These are phyloP conservation scores for Globisporangium iwayamae DNA, from an alignment of 352 stramenopile species.

Conservation along the genomic window DNA sequence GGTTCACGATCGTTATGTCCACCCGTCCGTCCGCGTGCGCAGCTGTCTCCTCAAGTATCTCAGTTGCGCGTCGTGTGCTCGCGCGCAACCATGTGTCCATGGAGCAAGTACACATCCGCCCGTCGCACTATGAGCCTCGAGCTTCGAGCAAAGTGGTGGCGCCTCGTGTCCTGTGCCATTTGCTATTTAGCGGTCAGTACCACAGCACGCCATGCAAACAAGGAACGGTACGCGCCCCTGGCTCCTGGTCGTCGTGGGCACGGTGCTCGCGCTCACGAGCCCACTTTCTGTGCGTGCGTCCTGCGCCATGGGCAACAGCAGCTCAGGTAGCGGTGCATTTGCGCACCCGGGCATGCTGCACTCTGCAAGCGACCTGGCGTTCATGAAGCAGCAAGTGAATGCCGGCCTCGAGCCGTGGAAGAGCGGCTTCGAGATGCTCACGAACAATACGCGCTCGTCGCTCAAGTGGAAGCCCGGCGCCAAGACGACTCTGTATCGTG, in stretches of 20 bases:
- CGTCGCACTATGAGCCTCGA: too few relatives aligned
- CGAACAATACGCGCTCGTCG: slow-evolving; percentile 17
- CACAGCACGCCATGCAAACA: neutral
- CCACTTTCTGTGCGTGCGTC: neutral
- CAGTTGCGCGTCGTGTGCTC: too few relatives aligned
- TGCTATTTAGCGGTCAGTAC: neutral
- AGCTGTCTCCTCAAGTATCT: too few relatives aligned
- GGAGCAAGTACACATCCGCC: too few relatives aligned
- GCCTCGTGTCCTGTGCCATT: neutral
- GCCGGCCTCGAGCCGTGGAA: slow-evolving; percentile 18
- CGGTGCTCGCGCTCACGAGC: slow-evolving; percentile 1
- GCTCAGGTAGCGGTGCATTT: slow-evolving; percentile 4
- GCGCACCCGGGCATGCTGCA: slow-evolving; percentile 19
- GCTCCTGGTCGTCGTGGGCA: neutral
- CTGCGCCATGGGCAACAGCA: slow-evolving; percentile 9
- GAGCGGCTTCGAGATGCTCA: slow-evolving; percentile 17
- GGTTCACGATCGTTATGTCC: too few relatives aligned
- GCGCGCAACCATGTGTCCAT: too few relatives aligned
- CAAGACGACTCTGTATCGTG: slow-evolving; percentile 13
- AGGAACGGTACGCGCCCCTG: neutral
- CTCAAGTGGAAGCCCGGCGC: slow-evolving; percentile 10
- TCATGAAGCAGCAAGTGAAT: slow-evolving; percentile 16
- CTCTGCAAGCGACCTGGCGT: slow-evolving; percentile 15
- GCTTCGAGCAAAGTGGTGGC: too few relatives aligned
- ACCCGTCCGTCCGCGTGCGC: too few relatives aligned